A percentile compares a stretch with the other conserved stretches of the same genome.
phyloP scores from a whole-genome alignment of 768 basidiomycete species.

The Lactarius pseudohatsudake region DNA sequence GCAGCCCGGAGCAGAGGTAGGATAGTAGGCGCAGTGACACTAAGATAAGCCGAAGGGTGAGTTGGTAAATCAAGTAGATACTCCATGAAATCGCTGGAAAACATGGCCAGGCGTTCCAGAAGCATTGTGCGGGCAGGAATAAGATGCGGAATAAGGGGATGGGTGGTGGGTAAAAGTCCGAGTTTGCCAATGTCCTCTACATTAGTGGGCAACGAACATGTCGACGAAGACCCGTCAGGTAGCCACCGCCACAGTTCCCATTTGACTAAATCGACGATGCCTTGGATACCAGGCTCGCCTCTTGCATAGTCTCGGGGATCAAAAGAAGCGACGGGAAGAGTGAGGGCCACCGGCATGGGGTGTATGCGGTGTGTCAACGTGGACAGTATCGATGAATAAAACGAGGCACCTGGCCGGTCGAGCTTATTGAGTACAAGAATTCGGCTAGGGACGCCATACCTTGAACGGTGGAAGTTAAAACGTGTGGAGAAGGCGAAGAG shows the following conservation, averaged over 20 bases:
- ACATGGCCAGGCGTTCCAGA: conserved; percentile 77
- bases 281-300: conserved; percentile 83
- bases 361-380: conserved; percentile 75
- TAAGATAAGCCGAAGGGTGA: conserved; percentile 62
- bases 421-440: conserved; percentile 87
- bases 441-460: conserved; percentile 76
- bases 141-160: conserved; percentile 70
- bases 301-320: conserved; percentile 58
- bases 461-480: conserved; percentile 34
- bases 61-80: conserved; percentile 56
- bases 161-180: conserved; percentile 51
- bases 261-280: conserved; percentile 77
- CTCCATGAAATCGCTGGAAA: conserved; percentile 80
- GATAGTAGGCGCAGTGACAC: conserved; percentile 52
- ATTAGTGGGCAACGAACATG: conserved; percentile 51
- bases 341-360: conserved; percentile 64
- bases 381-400: conserved; percentile 68
- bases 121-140: conserved; percentile 65
- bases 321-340: conserved; percentile 79
- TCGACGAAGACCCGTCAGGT: conserved; percentile 44
- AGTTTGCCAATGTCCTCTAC: conserved; percentile 44
- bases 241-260: conserved; percentile 85
- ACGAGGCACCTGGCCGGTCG: conserved; percentile 83
- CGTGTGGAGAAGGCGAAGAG: background rate
- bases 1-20: conserved; percentile 66